These are phyloP conservation scores for Neophaeococcomyces mojaviensis DNA, from an alignment of 2,329 filamentous ascomycete species.

Conservation along the genomic window DNA sequence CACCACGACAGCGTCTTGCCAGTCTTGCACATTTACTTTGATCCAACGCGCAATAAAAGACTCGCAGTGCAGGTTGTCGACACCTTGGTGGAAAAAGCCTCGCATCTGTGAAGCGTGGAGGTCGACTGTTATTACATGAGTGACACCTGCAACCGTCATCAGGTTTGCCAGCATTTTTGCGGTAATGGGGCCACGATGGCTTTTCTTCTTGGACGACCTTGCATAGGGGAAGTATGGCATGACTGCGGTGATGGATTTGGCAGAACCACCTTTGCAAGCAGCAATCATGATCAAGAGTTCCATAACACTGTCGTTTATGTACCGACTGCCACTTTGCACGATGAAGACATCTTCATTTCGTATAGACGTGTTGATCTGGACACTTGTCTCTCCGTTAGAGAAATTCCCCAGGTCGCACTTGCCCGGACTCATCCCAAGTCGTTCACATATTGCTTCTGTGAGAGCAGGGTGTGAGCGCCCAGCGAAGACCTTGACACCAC, in stretches of 20 bases:
- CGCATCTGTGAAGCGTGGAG: conserved; percentile 98
- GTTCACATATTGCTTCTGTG: conserved; percentile 59
- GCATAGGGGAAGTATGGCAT: conserved; percentile 75
- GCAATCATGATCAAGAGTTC: conserved; percentile 99
- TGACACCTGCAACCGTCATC: conserved; percentile 84
- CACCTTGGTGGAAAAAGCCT: conserved; percentile 95
- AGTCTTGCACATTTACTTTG: conserved; percentile 68
- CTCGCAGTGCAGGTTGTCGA: conserved; percentile 95
- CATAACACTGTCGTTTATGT: conserved; percentile 99
- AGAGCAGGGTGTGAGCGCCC: conserved; percentile 59
- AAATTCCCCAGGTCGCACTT: conserved; percentile 59
- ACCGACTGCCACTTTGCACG: conserved; percentile 89
- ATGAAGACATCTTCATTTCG: conserved; percentile 99
- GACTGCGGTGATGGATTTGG: conserved; percentile 42
- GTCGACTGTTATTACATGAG: conserved; percentile 96
- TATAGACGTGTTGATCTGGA: conserved; percentile 63
- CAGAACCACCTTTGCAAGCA: conserved; percentile 94
- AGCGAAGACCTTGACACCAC: conserved; percentile 60
- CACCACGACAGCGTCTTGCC: conserved; percentile 88
- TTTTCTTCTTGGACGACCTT: conserved; percentile 98
- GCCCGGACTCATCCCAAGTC: conserved; percentile 53
- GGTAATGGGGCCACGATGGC: conserved; percentile 89
- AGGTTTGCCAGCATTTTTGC: conserved; percentile 96
- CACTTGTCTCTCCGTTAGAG: conserved; percentile 62
- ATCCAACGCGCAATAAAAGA: conserved; percentile 95